Base-by-base conservation (phyloP, 2,329 filamentous ascomycete genomes). In the Colletotrichum sp. region DNA sequence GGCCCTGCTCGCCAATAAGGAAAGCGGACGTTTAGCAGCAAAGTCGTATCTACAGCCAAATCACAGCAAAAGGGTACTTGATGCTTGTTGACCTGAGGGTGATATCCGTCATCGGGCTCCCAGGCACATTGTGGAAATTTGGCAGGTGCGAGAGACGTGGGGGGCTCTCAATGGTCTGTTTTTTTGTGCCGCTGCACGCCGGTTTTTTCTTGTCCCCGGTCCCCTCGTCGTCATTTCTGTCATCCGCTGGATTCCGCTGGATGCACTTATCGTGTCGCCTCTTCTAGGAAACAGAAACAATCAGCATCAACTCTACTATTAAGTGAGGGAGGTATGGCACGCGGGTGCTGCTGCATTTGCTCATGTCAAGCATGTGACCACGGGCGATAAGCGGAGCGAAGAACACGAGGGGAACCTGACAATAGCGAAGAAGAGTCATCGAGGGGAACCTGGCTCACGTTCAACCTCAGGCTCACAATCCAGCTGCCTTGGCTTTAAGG, bases 121-220 rank as follows among this genome's bases (percentile, higher is more conserved):
- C 72, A 68, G 68, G 68, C 21, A 21, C 61, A 75, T 63, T 63
- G 26, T 55, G 24, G 60, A 24, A 30, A 43, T 67, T 70, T 43
- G 18, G n/a, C 24, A 28, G 28, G 12, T 43, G 30, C 30, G 28
- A 60, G n/a, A 66, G 63, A 75, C 72, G 72, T 75, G 72, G 68
- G 68, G 63, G 12, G 36, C n/a, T 72, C 72, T 75, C 63, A 75
- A 55, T 75, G 72, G 68, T 63, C 63, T 65, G 61, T 55, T 52
- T 34, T 32, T 68, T 39, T 57, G 61, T 68, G 68, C 43, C 43
- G 43, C 43, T 48, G 43, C 43, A 48, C 43, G 43, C 43, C 18
- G 6, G 2, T 24, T 59, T 28, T 28, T 59, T 57, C 52, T 21
- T 59, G 21, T 28, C 26, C 21, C 24, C 13, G 7, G 14, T 26